Evolutionary conservation across 495 filamentous ascomycete species (phyloP), one percentile per base, ranked within the genome.

Genomic region (Penicillium roqueforti): DNA sequence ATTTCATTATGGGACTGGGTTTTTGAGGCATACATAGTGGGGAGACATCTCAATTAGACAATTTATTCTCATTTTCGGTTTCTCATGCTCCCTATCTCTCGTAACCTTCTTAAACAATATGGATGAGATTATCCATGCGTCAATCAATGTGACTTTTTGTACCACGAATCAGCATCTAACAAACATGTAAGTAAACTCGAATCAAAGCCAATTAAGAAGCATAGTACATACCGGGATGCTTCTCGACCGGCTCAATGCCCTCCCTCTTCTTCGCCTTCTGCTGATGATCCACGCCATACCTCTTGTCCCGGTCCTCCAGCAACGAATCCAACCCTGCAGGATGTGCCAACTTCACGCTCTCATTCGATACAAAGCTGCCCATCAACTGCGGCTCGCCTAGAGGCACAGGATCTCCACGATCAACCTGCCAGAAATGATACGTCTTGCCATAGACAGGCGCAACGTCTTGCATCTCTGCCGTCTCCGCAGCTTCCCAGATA

Each of bases 381-480:
- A 93, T 92, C 56, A 95, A 70, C 72, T 87, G 70, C 54, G 89
- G 88, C 68, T 74, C 71, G 0, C 90, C 89, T 51, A 93, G 62
- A 19, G 89, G 88, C 58, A 96, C 58, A 57, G 80, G 65, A 62
- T 93, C 81, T 6, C 92, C 90, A n/a, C 82, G 73, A 65, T 95
- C 89, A 25, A 86, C 80, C 77, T 95, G 89, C 91, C 91, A 96
- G 46, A 93, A 73, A 63, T 91, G 91, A 70, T 85, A 96, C n/a
- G 85, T 83, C 69, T 95, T 95, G n/a, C 90, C 91, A 56, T 95
- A 95, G 6, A 92, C 59, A 13, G 76, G 68, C 3, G 85, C 63
- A 7, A 92, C 73, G 54, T 88, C 76, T 58, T 84, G 75, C 89
- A 96, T 92, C 72, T 92, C 88, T 20, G 80, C 78, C 9, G 76